These are phyloP conservation scores for Chrysanthemum seticuspe DNA, from an alignment of 129 eudicot genomes.

Conservation along the genomic window DNA sequence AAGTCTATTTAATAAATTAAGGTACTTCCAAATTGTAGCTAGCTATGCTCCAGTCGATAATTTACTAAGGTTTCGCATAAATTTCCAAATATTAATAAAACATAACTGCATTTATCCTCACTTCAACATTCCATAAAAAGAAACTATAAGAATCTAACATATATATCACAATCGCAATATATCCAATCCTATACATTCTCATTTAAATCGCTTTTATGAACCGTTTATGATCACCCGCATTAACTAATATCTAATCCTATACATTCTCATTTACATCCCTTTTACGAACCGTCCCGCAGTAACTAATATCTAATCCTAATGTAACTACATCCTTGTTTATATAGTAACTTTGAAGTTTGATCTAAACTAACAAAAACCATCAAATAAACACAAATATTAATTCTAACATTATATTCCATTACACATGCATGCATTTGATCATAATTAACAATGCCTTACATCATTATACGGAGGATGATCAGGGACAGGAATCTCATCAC, in stretches of 20 bases:
- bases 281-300: no score
- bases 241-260: no score
- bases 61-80: background rate
- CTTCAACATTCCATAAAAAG: background rate
- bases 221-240: no score
- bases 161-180: background rate
- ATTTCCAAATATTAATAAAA: background rate
- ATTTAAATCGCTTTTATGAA: no score
- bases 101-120: background rate
- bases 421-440: constrained; percentile 9
- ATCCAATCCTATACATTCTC: background rate
- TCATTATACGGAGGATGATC: constrained; percentile 58
- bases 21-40: background rate
- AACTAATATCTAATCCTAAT: no score
- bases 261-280: no score
- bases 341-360: no score
- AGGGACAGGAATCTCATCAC: constrained; percentile 35
- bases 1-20: background rate
- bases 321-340: background rate
- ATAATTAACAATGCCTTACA: constrained; percentile 29
- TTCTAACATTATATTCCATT: background rate
- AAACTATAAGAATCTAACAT: background rate
- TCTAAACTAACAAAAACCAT: no score
- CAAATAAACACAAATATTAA: background rate
- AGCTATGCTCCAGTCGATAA: background rate